These are phyloP conservation scores for Picocystis sp. DNA, from an alignment of 163 green algal genomes.

Conservation along the genomic window DNA sequence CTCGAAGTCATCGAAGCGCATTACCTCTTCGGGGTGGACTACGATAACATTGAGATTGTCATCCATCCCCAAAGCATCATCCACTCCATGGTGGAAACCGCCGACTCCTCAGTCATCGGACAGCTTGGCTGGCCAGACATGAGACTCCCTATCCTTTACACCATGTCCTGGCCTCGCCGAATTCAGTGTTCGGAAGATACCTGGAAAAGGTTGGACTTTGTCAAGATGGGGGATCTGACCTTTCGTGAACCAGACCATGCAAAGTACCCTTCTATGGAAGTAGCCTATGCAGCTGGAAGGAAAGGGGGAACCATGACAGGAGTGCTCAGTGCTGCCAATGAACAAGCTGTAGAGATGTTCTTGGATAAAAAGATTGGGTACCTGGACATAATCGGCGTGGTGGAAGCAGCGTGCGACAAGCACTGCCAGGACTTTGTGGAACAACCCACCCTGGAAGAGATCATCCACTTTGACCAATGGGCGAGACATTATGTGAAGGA, in stretches of 20 bases:
- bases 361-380: slow-evolving; percentile 47
- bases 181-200: slow-evolving; percentile 66
- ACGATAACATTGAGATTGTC: slow-evolving; percentile 97
- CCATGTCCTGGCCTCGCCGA: slow-evolving; percentile 87
- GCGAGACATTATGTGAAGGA: slow-evolving; percentile 59
- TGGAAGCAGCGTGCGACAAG: slow-evolving; percentile 74
- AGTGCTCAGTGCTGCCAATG: slow-evolving; percentile 90
- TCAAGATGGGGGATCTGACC: slow-evolving; percentile 81
- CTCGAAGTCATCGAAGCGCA: slow-evolving; percentile 96
- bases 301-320: slow-evolving; percentile 92
- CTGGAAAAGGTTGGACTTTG: slow-evolving; percentile 92
- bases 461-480: slow-evolving; percentile 89
- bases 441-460: slow-evolving; percentile 71
- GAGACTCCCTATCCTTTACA: slow-evolving; percentile 96
- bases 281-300: slow-evolving; percentile 83
- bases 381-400: slow-evolving; percentile 82
- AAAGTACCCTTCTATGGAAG: slow-evolving; percentile 91
- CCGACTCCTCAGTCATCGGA: slow-evolving; percentile 83
- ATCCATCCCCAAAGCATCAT: slow-evolving; percentile 99
- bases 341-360: slow-evolving; percentile 40
- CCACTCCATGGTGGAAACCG: slow-evolving; percentile 96
- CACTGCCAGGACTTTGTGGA: slow-evolving; percentile 54
- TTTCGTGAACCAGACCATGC: slow-evolving; percentile 65
- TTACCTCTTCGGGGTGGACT: slow-evolving; percentile 89
- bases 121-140: slow-evolving; percentile 95